phyloP scores from a whole-genome alignment of 257 asterid genomes.

The Solanum peruvianum region DNA sequence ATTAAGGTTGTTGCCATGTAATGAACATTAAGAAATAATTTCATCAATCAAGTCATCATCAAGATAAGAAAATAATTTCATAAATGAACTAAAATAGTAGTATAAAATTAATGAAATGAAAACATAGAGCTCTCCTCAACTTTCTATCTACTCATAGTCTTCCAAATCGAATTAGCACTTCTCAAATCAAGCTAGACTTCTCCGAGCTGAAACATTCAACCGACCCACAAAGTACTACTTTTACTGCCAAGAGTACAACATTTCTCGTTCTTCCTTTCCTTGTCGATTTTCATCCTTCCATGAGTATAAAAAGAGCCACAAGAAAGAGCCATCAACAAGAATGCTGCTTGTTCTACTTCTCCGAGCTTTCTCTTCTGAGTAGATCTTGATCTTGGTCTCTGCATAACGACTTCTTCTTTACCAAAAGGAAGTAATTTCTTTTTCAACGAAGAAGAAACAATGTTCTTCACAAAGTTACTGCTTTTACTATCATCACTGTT shows the following conservation, averaged over 20 bases:
- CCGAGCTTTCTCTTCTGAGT: constrained; percentile 58
- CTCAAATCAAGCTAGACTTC: not conserved
- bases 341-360: constrained; percentile 89
- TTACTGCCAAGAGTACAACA: not conserved
- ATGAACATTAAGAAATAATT: not conserved
- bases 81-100: not conserved
- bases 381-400: constrained; percentile 69
- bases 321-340: constrained; percentile 80
- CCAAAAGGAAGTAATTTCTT: constrained; percentile 44
- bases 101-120: not conserved
- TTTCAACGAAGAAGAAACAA: constrained; percentile 31
- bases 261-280: not conserved
- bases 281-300: not conserved
- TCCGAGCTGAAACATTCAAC: not conserved
- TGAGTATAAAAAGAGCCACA: constrained; percentile 87
- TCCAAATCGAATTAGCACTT: not conserved
- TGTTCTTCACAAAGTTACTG: constrained; percentile 17
- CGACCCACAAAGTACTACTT: not conserved
- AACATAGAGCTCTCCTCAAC: not conserved
- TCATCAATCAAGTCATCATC: not conserved
- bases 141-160: not conserved
- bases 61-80: not conserved
- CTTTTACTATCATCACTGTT: constrained; percentile 41
- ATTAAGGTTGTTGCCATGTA: not conserved
- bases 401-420: constrained; percentile 57